These are phyloP conservation scores for Epichloe hybrida DNA, from an alignment of 2,329 filamentous ascomycete genomes.

Conservation along the genomic window DNA sequence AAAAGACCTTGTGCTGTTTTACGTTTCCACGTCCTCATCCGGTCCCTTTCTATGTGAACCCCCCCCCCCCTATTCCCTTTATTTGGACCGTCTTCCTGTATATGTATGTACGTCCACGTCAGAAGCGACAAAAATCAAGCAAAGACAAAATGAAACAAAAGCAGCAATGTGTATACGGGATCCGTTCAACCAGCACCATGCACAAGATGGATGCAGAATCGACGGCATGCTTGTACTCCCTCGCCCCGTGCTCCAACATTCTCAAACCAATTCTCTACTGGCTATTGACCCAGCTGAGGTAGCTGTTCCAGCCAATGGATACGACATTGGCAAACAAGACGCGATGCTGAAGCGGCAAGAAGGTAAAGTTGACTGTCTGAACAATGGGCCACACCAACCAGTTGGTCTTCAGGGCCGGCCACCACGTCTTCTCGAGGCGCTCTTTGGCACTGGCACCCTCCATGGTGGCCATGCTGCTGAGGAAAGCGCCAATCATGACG, in stretches of 20 bases:
- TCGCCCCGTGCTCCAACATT: constrained; percentile 1
- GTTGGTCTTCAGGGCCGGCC: constrained; percentile 63
- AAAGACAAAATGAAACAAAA: background rate
- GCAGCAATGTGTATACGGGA: background rate
- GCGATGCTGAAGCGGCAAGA: constrained; percentile 71
- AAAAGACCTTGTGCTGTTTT: background rate
- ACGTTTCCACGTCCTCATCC: background rate
- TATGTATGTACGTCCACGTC: background rate
- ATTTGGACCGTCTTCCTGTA: background rate
- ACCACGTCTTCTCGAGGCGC: constrained; percentile 61
- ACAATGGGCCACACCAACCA: constrained; percentile 81
- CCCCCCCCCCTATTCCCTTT: background rate
- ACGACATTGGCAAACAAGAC: constrained; percentile 80
- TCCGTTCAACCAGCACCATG: background rate
- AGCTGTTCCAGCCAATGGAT: constrained; percentile 53
- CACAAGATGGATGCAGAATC: background rate
- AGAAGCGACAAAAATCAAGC: background rate
- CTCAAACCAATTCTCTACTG: constrained; percentile 12
- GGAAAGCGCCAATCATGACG: constrained; percentile 68
- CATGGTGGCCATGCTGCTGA: constrained; percentile 71
- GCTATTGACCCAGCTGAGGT: constrained; percentile 48
- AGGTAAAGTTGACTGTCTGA: constrained; percentile 76
- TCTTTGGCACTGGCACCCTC: constrained; percentile 50
- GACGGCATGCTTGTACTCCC: background rate
- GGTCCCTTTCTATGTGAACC: background rate